phyloP scores from a whole-genome alignment of 192 early-diverging fungal species.

The Thoreauomyces humboldtii region DNA sequence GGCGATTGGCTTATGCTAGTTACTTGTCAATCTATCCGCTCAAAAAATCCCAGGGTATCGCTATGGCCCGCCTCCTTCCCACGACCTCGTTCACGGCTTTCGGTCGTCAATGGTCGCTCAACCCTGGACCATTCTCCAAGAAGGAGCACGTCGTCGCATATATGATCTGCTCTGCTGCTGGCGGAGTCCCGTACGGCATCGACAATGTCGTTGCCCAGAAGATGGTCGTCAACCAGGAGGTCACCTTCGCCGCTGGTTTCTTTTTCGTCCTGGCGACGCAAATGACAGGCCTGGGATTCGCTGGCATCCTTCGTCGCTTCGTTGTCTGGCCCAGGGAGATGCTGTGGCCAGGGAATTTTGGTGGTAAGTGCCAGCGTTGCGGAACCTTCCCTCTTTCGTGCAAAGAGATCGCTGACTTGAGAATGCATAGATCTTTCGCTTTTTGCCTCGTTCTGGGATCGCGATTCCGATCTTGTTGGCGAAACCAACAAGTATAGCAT shows the following conservation, averaged over 20 bases:
- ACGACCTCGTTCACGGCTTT: conserved; percentile 26
- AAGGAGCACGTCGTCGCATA: conserved; percentile 89
- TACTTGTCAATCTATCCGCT: conserved; percentile 38
- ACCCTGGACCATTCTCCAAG: conserved; percentile 83
- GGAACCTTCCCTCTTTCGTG: conserved; percentile 1
- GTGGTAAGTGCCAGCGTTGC: too few species aligned
- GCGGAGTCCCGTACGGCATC: conserved; percentile 18
- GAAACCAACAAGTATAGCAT: conserved; percentile 14
- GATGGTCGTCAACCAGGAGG: neutral
- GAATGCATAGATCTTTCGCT: neutral
- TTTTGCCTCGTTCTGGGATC: conserved; percentile 13
- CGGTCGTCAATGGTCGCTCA: conserved; percentile 45
- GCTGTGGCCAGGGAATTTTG: conserved; percentile 79
- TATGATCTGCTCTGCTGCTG: conserved; percentile 59
- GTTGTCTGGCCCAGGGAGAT: conserved; percentile 82
- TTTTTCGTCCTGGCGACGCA: conserved; percentile 62
- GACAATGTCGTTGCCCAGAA: conserved; percentile 22
- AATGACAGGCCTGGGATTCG: conserved; percentile 67
- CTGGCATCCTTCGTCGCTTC: conserved; percentile 71
- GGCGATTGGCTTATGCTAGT: neutral
- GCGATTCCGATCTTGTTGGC: neutral
- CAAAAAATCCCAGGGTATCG: too few species aligned
- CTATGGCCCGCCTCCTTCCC: conserved; percentile 7
- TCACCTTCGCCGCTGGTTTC: conserved; percentile 1
- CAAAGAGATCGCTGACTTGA: too few species aligned